Percentiles rank a stretch among this genome's conserved stretches.
These are phyloP conservation scores for Aureobasidium sp. DNA, from an alignment of 2,329 filamentous ascomycete species.

Conservation along the genomic window DNA sequence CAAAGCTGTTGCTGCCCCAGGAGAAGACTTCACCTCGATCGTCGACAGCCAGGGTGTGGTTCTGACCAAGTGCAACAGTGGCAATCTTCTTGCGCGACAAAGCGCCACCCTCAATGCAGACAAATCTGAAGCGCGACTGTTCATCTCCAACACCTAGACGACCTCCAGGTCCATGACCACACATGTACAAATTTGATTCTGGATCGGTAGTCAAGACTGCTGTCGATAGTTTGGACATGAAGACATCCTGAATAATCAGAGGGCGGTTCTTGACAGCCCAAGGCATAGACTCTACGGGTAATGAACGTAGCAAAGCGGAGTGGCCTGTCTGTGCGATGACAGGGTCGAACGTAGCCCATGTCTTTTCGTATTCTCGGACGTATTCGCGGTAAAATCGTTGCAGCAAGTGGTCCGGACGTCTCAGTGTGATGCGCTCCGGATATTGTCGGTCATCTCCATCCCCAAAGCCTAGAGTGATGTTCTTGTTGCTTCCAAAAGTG, in stretches of 20 bases:
- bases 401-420: slow-evolving; percentile 69
- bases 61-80: slow-evolving; percentile 78
- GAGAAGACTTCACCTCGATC: slow-evolving; percentile 86
- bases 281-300: slow-evolving; percentile 53
- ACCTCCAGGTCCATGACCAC: slow-evolving; percentile 84
- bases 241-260: slow-evolving; percentile 69
- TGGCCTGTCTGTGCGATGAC: slow-evolving; percentile 16
- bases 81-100: slow-evolving; percentile 65
- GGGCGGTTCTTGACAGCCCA: slow-evolving; percentile 63
- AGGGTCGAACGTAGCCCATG: slow-evolving; percentile 30
- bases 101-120: slow-evolving; percentile 67
- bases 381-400: slow-evolving; percentile 65
- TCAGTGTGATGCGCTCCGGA: slow-evolving; percentile 72
- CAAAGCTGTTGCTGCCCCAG: slow-evolving; percentile 83
- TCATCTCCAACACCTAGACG: slow-evolving; percentile 85
- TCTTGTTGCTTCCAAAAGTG: slow-evolving; percentile 94
- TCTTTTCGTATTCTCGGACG: slow-evolving; percentile 35
- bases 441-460: slow-evolving; percentile 92
- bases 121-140: slow-evolving; percentile 78
- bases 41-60: slow-evolving; percentile 80
- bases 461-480: slow-evolving; percentile 84
- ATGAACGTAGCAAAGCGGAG: slow-evolving; percentile 14
- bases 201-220: slow-evolving; percentile 82
- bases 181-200: slow-evolving; percentile 84
- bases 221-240: slow-evolving; percentile 85